Percentiles rank a stretch among this genome's conserved stretches.
Evolutionary conservation across 2,329 filamentous ascomycete species (phyloP).

Genomic region (Claviceps digitariae): DNA sequence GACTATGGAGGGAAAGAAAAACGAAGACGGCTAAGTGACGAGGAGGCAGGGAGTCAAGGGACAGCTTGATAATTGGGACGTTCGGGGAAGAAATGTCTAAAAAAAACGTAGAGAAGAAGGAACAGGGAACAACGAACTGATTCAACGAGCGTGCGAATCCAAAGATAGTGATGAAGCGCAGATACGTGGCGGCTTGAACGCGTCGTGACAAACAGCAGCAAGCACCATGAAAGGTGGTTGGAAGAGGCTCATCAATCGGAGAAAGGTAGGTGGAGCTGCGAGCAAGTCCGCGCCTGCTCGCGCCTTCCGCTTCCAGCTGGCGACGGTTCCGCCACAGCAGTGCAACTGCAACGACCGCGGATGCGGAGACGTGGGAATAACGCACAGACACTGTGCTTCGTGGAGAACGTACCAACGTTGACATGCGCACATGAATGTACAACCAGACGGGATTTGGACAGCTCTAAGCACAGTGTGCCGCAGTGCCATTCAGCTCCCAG

Average conservation of each 20-base stretch:
- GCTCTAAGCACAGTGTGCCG: neutral
- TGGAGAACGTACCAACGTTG: too few relatives aligned
- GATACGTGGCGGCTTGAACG: constrained; percentile 8
- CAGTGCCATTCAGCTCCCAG: neutral
- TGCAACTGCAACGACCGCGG: neutral
- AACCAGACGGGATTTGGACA: neutral
- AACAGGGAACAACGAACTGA: constrained; percentile 19
- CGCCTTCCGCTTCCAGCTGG: constrained; percentile 1
- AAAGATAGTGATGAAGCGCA: constrained; percentile 12
- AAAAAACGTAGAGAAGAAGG: constrained; percentile 6
- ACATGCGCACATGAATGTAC: too few relatives aligned
- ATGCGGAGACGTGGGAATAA: constrained; percentile 3
- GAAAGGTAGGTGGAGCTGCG: constrained; percentile 6
- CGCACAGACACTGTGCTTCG: neutral
- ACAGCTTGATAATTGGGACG: constrained; percentile 6
- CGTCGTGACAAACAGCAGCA: constrained; percentile 3
- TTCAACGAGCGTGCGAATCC: constrained; percentile 16
- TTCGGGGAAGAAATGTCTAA: constrained; percentile 7
- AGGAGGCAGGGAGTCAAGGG: neutral
- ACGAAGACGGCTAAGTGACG: neutral
- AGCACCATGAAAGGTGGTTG: constrained; percentile 5
- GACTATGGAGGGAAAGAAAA: constrained; percentile 1
- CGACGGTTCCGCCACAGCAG: neutral
- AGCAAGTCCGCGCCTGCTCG: constrained; percentile 1
- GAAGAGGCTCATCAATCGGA: constrained; percentile 6